Conservation (phyloP, 2,329 filamentous ascomycete species). For the Microcyclospora pomicola region DNA sequence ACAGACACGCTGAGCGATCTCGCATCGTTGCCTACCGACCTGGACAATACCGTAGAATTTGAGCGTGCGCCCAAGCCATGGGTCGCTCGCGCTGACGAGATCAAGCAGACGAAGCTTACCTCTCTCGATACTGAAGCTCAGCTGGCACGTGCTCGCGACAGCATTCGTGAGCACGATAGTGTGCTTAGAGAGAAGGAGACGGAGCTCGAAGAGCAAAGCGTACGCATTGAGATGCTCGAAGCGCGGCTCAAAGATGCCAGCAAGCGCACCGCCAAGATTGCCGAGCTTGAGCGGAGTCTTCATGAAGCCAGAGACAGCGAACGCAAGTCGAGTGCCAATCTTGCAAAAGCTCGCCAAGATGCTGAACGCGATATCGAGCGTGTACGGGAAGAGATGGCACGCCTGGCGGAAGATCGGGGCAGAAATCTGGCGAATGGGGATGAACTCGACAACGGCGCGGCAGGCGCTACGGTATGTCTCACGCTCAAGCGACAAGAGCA, state of each 20-base stretch:
- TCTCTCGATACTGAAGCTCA: slow-evolving; percentile 77
- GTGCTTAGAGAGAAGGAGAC: slow-evolving; percentile 47
- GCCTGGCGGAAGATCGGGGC: slow-evolving; percentile 12
- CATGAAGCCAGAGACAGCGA: slow-evolving; percentile 29
- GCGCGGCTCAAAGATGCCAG: slow-evolving; percentile 73
- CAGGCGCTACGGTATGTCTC: slow-evolving; percentile 57
- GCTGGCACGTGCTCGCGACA: slow-evolving; percentile 63
- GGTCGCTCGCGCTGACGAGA: slow-evolving; percentile 65
- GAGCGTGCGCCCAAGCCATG: slow-evolving; percentile 66
- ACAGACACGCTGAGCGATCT: slow-evolving; percentile 55
- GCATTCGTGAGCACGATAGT: slow-evolving; percentile 59
- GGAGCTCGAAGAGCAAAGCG: slow-evolving; percentile 69
- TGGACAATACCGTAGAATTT: slow-evolving; percentile 39
- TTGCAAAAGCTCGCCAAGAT: slow-evolving; percentile 13
- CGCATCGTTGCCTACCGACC: slow-evolving; percentile 41
- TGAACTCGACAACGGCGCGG: slow-evolving; percentile 50
- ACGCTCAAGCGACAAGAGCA: slow-evolving; percentile 53
- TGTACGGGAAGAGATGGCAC: slow-evolving; percentile 17
- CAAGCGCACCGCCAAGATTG: slow-evolving; percentile 58
- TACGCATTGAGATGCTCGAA: slow-evolving; percentile 87
- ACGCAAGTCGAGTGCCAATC: slow-evolving; percentile 38
- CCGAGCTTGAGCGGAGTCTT: slow-evolving; percentile 41
- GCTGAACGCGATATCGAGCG: slow-evolving; percentile 16
- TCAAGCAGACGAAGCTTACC: slow-evolving; percentile 68
- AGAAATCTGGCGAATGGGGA: slow-evolving; percentile 20